A percentile compares a stretch with the other conserved stretches of the same genome.
phyloP scores from a whole-genome alignment of 2,329 filamentous ascomycete genomes.

The Arachnopeziza araneosa region DNA sequence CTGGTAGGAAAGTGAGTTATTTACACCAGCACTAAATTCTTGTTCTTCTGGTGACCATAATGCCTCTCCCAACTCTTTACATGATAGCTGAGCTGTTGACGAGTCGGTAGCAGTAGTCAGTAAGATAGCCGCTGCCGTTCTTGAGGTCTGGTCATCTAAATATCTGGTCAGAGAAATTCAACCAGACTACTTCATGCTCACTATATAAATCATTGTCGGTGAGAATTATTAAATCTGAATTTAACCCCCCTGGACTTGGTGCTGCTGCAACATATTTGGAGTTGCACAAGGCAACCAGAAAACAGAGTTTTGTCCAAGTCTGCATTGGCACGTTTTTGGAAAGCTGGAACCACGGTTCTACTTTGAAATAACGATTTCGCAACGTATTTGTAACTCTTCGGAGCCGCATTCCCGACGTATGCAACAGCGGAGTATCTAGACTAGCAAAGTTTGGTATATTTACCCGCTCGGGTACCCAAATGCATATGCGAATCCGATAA shows the following conservation, averaged over 20 bases:
- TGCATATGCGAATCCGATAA: not conserved
- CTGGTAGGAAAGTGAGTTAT: constrained; percentile 10
- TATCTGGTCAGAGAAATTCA: not conserved
- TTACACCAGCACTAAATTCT: constrained; percentile 4
- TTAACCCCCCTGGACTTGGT: not conserved
- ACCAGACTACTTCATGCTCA: not conserved
- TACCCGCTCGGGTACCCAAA: not conserved
- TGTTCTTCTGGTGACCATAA: constrained; percentile 4
- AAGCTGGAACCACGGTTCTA: not conserved
- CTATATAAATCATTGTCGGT: constrained; percentile 9
- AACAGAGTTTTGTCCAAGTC: not conserved
- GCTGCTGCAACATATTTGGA: not conserved
- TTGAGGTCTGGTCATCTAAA: not conserved
- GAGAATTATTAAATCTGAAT: constrained; percentile 9
- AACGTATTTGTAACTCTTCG: not conserved
- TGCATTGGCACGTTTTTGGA: not conserved
- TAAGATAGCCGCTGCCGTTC: not conserved
- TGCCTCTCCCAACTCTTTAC: not conserved
- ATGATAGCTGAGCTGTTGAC: not conserved
- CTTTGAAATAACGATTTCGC: not conserved
- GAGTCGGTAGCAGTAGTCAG: not conserved
- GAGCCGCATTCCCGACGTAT: not conserved
- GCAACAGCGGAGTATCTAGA: not conserved
- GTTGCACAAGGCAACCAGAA: not conserved
- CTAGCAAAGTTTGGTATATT: not conserved